These are phyloP conservation scores for Talaromyces sp. DNA, from an alignment of 2,329 filamentous ascomycete species.

Conservation along the genomic window DNA sequence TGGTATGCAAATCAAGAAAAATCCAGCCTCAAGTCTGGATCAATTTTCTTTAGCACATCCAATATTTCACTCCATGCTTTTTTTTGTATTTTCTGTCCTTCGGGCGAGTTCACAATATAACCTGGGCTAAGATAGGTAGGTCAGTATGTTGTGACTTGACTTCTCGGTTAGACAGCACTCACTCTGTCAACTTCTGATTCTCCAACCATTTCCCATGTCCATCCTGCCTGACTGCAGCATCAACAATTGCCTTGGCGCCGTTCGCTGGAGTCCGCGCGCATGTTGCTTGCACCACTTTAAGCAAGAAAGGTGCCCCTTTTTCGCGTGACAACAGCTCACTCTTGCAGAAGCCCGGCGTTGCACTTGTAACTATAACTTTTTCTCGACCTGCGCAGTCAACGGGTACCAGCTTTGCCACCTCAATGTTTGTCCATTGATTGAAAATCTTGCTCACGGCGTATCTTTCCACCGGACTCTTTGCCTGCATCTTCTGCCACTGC, in stretches of 20 bases:
- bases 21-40: constrained; percentile 10
- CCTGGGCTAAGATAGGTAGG: not conserved
- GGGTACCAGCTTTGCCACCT: constrained; percentile 12
- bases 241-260: constrained; percentile 23
- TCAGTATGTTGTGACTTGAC: not conserved
- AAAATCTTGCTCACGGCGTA: constrained; percentile 17
- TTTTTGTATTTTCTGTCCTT: constrained; percentile 15
- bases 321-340: constrained; percentile 20
- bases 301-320: constrained; percentile 7
- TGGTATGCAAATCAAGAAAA: constrained; percentile 3
- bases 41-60: constrained; percentile 18
- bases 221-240: constrained; percentile 19
- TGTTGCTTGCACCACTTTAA: constrained; percentile 8
- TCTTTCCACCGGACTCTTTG: constrained; percentile 15
- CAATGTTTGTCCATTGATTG: constrained; percentile 12
- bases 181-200: constrained; percentile 18
- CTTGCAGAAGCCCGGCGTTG: constrained; percentile 24
- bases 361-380: constrained; percentile 14
- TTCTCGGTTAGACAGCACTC: not conserved
- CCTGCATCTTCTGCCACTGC: constrained; percentile 11
- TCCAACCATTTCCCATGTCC: constrained; percentile 19
- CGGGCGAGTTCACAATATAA: constrained; percentile 10
- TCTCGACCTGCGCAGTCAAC: constrained; percentile 2
- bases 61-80: constrained; percentile 19
- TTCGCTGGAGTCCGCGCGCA: constrained; percentile 22